Percentiles rank a stretch among this genome's conserved stretches.
These are phyloP conservation scores for Citrus cavaleriei DNA, from an alignment of 345 rosid species.

Conservation along the genomic window DNA sequence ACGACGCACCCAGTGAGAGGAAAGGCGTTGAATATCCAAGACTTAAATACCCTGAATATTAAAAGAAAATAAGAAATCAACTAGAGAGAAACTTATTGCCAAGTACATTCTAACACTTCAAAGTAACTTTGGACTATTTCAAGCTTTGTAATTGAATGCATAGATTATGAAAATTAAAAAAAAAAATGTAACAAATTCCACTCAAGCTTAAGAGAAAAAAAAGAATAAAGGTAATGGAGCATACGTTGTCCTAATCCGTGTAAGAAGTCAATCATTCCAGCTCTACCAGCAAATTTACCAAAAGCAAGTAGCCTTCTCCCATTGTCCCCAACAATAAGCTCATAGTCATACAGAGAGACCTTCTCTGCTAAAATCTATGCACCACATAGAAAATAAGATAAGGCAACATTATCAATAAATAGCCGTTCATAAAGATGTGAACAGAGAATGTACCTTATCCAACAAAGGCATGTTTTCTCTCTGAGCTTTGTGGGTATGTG, in stretches of 20 bases:
- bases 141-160: not conserved
- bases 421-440: not conserved
- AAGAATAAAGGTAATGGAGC: constrained; percentile 7
- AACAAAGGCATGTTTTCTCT: constrained; percentile 53
- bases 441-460: constrained; percentile 37
- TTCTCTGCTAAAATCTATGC: constrained; percentile 63
- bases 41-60: constrained; percentile 29
- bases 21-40: constrained; percentile 57
- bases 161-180: not conserved
- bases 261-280: constrained; percentile 81
- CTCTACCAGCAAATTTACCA: constrained; percentile 93
- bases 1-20: constrained; percentile 48
- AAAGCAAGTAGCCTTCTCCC: constrained; percentile 70
- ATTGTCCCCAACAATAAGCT: constrained; percentile 70
- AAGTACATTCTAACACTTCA: not conserved
- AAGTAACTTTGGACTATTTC: not conserved
- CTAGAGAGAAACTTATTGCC: not conserved
- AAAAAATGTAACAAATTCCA: not conserved
- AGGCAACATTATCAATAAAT: not conserved
- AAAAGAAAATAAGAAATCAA: not conserved
- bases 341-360: constrained; percentile 80
- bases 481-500: constrained; percentile 64
- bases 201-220: not conserved
- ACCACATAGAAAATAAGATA: not conserved
- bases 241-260: constrained; percentile 78